phyloP scores from a whole-genome alignment of 1,139 yeast species.

The Saccharomyces hybrid region DNA sequence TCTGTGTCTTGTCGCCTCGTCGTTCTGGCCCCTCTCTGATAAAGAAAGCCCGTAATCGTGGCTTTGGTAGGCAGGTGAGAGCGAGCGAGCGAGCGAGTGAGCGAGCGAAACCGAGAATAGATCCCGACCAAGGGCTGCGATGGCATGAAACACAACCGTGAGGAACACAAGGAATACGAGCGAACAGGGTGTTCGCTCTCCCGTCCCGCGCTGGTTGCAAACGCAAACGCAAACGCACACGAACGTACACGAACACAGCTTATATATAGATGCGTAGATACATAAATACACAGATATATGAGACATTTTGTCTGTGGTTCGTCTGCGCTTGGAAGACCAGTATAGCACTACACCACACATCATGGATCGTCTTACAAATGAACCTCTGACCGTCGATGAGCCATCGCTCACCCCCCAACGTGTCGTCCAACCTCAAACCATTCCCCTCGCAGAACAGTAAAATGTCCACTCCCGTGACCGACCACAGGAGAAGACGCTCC shows the following conservation, averaged over 20 bases:
- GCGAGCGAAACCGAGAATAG: background rate
- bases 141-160: background rate
- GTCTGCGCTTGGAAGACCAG: background rate
- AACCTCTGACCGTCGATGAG: background rate
- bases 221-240: background rate
- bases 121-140: background rate
- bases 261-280: background rate
- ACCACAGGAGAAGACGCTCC: conserved; percentile 46
- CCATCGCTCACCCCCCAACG: background rate
- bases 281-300: background rate
- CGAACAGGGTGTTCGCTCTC: background rate
- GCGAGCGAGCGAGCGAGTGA: background rate
- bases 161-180: background rate
- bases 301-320: background rate
- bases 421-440: conserved; percentile 2
- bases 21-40: background rate
- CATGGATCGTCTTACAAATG: background rate
- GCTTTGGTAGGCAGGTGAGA: background rate
- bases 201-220: background rate
- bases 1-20: background rate
- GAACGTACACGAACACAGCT: background rate
- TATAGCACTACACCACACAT: background rate
- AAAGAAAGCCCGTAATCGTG: background rate
- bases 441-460: background rate
- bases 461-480: conserved; percentile 8